Percentiles rank a stretch among this genome's conserved stretches.
Conservation (phyloP, 192 early-diverging fungal genomes). For the Umbelopsis sp. region DNA sequence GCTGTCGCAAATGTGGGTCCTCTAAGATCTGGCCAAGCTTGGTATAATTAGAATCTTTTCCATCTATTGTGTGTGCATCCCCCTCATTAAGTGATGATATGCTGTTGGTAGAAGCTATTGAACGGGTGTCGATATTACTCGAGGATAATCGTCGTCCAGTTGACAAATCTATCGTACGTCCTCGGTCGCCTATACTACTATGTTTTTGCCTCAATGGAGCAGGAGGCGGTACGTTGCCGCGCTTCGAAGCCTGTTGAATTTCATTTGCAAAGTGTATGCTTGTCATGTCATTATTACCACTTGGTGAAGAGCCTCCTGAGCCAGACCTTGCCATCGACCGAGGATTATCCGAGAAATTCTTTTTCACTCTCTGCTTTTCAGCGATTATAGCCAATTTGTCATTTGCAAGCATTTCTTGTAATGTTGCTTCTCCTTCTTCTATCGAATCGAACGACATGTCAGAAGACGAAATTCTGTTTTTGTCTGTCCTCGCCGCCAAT, state of each 20-base stretch:
- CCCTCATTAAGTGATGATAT: neutral
- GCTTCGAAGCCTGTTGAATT: neutral
- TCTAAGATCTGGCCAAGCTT: conserved; percentile 63
- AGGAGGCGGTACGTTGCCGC: neutral
- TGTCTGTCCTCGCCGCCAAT: neutral
- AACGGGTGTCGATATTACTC: neutral
- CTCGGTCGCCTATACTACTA: neutral
- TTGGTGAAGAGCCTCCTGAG: neutral
- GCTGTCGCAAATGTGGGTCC: conserved; percentile 46
- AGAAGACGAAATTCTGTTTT: neutral
- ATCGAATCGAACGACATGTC: neutral
- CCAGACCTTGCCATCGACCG: neutral
- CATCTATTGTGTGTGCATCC: conserved; percentile 6
- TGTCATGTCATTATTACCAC: neutral
- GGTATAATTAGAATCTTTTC: conserved; percentile 45
- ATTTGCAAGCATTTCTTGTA: conserved; percentile 17
- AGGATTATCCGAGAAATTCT: neutral
- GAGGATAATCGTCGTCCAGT: neutral
- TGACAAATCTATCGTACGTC: conserved; percentile 6
- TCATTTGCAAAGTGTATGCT: neutral
- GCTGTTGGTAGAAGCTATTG: neutral
- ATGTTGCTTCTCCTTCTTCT: conserved; percentile 12
- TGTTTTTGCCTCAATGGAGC: neutral
- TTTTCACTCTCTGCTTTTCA: neutral
- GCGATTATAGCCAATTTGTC: conserved; percentile 4